These are phyloP conservation scores for Acorus gramineus DNA, from an alignment of 106 monocot species.

Conservation along the genomic window DNA sequence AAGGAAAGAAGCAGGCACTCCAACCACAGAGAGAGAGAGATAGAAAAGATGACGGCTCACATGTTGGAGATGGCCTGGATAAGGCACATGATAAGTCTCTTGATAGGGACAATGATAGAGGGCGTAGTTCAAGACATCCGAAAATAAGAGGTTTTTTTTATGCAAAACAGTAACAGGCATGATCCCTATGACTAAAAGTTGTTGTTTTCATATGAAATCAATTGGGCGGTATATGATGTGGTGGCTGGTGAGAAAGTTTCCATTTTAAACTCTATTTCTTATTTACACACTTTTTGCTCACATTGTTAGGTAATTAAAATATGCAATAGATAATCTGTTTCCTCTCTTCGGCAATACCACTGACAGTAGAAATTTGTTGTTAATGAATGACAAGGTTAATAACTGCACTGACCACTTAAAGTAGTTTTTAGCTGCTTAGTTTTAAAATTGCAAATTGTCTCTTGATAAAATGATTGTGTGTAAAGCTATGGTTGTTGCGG, in stretches of 20 bases:
- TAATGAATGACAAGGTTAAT: too few relatives aligned
- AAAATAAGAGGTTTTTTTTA: conserved; percentile 81
- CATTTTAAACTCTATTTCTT: too few relatives aligned
- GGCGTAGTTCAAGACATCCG: conserved; percentile 17
- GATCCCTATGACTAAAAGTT: conserved; percentile 97
- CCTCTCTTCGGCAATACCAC: too few relatives aligned
- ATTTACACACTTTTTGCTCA: too few relatives aligned
- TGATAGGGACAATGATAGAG: conserved; percentile 38
- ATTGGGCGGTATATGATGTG: conserved; percentile 92
- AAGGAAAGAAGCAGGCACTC: conserved; percentile 45
- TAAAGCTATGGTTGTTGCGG: too few relatives aligned
- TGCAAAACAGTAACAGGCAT: conserved; percentile 97
- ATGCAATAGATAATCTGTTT: too few relatives aligned
- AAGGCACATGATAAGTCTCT: conserved; percentile 42
- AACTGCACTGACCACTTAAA: too few relatives aligned
- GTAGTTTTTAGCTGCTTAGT: too few relatives aligned
- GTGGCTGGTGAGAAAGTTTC: conserved; percentile 16
- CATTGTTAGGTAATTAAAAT: too few relatives aligned
- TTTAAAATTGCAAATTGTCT: too few relatives aligned
- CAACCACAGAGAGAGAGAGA: conserved; percentile 28
- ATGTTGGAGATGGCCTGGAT: conserved; percentile 41
- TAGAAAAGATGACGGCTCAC: conserved; percentile 22
- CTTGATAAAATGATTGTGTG: too few relatives aligned
- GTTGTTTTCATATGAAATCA: conserved; percentile 80
- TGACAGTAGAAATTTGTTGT: too few relatives aligned